phyloP scores from a whole-genome alignment of 2,329 filamentous ascomycete species.

The Fulvia fulva region DNA sequence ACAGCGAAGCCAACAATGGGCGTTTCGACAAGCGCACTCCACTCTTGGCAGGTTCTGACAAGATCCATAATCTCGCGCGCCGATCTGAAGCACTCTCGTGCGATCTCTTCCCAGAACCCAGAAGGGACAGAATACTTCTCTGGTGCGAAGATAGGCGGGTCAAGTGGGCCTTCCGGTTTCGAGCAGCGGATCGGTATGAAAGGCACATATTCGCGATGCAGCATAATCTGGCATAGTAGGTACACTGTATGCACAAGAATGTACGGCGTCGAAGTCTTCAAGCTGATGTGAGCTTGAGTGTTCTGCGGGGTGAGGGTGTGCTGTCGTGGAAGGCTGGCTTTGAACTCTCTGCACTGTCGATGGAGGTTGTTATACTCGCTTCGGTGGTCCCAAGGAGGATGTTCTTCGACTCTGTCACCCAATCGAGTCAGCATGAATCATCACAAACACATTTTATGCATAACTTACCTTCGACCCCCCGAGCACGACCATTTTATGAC shows the following conservation, averaged over 20 bases:
- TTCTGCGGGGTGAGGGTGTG: constrained; percentile 59
- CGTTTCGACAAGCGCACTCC: constrained; percentile 61
- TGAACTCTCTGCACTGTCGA: constrained; percentile 51
- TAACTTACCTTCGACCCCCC: constrained; percentile 50
- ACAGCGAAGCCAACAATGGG: constrained; percentile 64
- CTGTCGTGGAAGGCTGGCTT: constrained; percentile 51
- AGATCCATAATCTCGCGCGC: constrained; percentile 62
- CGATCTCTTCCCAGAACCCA: constrained; percentile 61
- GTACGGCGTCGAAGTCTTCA: constrained; percentile 60
- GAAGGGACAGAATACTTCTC: constrained; percentile 45
- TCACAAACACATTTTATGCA: background rate
- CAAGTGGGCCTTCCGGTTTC: constrained; percentile 55
- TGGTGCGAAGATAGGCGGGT: constrained; percentile 53
- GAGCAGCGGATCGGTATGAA: constrained; percentile 56
- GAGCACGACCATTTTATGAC: constrained; percentile 56
- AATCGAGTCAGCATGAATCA: constrained; percentile 2
- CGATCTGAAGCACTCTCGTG: constrained; percentile 59
- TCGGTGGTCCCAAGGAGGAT: constrained; percentile 57
- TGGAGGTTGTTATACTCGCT: constrained; percentile 55
- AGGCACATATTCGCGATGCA: constrained; percentile 65
- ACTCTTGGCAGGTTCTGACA: constrained; percentile 57
- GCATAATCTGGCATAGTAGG: constrained; percentile 62
- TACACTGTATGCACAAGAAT: constrained; percentile 64
- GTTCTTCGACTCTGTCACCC: constrained; percentile 41
- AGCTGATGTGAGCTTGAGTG: constrained; percentile 62